phyloP scores from a whole-genome alignment of 169 alveolate genomes.

The Cryptosporidium baileyi region DNA sequence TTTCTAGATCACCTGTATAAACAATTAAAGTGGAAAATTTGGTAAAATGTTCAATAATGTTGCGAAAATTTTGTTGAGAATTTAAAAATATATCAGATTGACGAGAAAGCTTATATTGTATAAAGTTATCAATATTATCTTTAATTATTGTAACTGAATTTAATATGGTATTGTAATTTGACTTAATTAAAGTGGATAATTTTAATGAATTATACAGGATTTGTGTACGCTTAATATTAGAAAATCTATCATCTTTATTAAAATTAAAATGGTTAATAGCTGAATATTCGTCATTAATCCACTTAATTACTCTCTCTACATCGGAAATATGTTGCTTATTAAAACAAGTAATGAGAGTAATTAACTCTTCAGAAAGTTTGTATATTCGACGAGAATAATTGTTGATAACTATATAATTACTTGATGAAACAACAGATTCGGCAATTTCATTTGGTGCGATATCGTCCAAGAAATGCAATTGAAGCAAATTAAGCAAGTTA shows the following conservation, averaged over 20 bases:
- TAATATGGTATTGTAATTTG: neutral
- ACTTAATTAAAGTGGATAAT: conserved; percentile 4
- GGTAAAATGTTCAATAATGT: neutral
- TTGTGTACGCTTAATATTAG: conserved; percentile 25
- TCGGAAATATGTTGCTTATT: neutral
- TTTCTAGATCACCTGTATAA: neutral
- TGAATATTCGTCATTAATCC: conserved; percentile 65
- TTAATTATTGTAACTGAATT: neutral
- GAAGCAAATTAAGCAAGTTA: neutral
- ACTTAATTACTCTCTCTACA: conserved; percentile 25
- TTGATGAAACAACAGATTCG: conserved; percentile 11
- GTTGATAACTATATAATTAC: conserved; percentile 4
- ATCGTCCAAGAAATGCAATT: conserved; percentile 9
- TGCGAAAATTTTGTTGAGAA: too few relatives aligned
- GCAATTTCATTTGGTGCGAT: conserved; percentile 9
- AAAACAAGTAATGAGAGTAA: neutral
- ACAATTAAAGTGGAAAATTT: neutral
- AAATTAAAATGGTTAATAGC: conserved; percentile 4
- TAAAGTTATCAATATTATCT: conserved; percentile 4
- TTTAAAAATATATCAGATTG: neutral
- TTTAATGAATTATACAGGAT: neutral
- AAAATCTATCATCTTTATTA: neutral
- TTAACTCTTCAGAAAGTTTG: conserved; percentile 3
- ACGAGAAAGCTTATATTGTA: neutral
- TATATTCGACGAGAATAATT: neutral